Percentiles rank a stretch among this genome's conserved stretches.
Conservation (phyloP, 495 filamentous ascomycete species). For the Neurospora sp. region DNA sequence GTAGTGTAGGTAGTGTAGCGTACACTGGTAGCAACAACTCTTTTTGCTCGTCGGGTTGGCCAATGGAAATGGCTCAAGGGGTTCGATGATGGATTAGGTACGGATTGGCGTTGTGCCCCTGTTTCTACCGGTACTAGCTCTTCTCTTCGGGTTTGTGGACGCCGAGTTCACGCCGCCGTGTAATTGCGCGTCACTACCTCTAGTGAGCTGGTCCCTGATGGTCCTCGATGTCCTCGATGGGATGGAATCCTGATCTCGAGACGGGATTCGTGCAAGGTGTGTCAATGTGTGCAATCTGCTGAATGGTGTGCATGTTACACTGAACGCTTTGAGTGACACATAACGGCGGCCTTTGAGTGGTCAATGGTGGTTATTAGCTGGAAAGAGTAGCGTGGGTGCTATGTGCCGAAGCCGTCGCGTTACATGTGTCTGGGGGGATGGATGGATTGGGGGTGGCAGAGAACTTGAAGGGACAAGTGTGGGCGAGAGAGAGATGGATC, state of each 20-base stretch:
- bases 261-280: not conserved
- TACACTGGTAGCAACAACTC: not conserved
- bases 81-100: not conserved
- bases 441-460: not conserved
- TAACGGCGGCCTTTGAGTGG: conserved; percentile 13
- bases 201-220: not conserved
- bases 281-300: not conserved
- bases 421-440: not conserved
- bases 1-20: not conserved
- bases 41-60: not conserved
- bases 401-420: not conserved
- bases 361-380: conserved; percentile 6
- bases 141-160: not conserved
- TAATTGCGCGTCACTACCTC: not conserved
- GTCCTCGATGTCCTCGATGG: not conserved
- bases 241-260: not conserved
- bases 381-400: not conserved
- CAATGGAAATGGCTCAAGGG: not conserved
- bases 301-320: not conserved
- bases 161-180: not conserved
- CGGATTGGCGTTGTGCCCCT: not conserved
- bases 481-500: not conserved
- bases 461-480: not conserved
- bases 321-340: conserved; percentile 8
- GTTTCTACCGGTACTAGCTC: not conserved